Evolutionary conservation across 345 rosid species (phyloP).

Genomic region (Euphorbia peplus): DNA sequence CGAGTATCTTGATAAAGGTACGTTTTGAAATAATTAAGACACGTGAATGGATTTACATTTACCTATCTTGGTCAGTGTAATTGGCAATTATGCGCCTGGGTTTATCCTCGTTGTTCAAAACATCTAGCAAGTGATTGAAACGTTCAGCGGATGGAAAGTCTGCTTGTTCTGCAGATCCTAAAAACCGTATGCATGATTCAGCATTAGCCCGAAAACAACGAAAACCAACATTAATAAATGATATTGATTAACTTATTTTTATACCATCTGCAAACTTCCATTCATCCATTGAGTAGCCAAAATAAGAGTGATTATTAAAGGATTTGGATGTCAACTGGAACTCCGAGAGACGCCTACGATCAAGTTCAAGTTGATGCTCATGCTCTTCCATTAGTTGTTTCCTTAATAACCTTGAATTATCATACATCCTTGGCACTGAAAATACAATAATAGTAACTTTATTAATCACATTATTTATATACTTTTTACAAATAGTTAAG

Average conservation of each 20-base stretch:
- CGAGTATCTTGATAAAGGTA: too few species aligned
- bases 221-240: background rate
- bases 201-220: background rate
- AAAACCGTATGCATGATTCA: background rate
- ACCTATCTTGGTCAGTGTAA: constrained; percentile 68
- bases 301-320: constrained; percentile 34
- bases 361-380: constrained; percentile 46
- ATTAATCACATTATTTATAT: too few species aligned
- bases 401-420: constrained; percentile 45
- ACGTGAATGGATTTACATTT: constrained; percentile 30
- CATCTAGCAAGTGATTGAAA: constrained; percentile 53
- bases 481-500: background rate
- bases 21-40: too few species aligned
- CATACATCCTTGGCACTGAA: constrained; percentile 44
- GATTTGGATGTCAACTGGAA: constrained; percentile 41
- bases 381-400: constrained; percentile 49
- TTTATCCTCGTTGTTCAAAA: constrained; percentile 50
- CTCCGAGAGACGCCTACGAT: constrained; percentile 41
- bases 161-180: constrained; percentile 42
- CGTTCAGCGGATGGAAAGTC: constrained; percentile 42
- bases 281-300: constrained; percentile 52
- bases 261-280: constrained; percentile 54
- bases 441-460: background rate
- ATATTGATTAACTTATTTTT: too few species aligned
- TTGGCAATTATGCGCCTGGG: constrained; percentile 36